Base-by-base conservation (phyloP, 768 basidiomycete genomes). In the Suillus occidentalis region DNA sequence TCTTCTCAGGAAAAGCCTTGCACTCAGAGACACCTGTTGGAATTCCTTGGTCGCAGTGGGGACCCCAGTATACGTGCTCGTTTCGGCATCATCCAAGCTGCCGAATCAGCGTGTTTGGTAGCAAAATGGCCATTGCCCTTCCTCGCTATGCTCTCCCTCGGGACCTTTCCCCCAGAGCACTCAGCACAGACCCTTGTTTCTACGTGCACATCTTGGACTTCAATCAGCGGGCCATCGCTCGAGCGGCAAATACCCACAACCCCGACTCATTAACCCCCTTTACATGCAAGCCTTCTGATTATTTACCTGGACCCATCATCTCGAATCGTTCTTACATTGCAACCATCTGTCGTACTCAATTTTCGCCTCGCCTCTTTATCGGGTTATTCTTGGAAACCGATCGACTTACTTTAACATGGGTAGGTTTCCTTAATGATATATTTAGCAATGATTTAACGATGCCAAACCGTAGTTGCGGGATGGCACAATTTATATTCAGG, bases 321-420 rank as follows among this genome's bases (percentile, higher is more conserved):
- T 59, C 57, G 18, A 20, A 6, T 20, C 39, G 22, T 20, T 10
- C 58, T 42, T 59, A 20, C 39, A 28, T 25, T 28, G 25, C 18
- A 12, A 31, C 58, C 18, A 10, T 59, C 25, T 59, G 16, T 12
- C 40, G 12, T 42, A 7, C 25, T 40, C 25, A 18, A 42, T 42
- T 40, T 28, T 10, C 6, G 16, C 6, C 8, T 3, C 0, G 6
- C 40, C 1, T 1, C 9, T 28, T 42, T 13, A 3, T 2, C 10
- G 20, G 12, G 18, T 42, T 59, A 42, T 59, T 59, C 25, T 59
- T 42, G 40, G 39, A 59, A 20, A 5, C 20, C 5, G 28, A 31
- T 31, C 58, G 58, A 28, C 28, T 59, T 42, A 59, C 39, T 28
- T 42, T 59, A 40, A 40, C 57, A 39, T 58, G 57, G 39, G 57